Evolutionary conservation across 192 early-diverging fungal species (phyloP), one percentile per base, ranked within the genome.

Genomic region (Phlyctochytrium bullatum): DNA sequence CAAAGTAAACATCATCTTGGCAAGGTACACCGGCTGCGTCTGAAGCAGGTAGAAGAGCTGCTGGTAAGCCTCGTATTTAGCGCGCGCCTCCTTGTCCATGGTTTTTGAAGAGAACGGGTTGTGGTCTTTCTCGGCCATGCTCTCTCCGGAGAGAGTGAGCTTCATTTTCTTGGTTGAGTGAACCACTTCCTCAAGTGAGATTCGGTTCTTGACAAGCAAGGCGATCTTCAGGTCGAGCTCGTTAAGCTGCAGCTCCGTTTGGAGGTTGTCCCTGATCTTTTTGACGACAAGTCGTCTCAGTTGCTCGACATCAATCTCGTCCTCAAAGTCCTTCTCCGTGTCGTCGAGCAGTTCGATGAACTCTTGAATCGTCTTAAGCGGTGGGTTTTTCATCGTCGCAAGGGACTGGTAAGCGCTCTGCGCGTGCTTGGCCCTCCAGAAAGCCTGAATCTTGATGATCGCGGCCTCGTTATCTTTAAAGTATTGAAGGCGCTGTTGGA

Each of bases 211-310:
- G 47, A 99, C 88, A 20, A 99, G 83, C 29, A 98, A 81, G 3
- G 95, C 92, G 72, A 99, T 98, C 74, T 99, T 97, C 64, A 95
- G 86, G 66, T 99, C 98, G 0, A 98, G 80, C 36, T 94, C 90
- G 69, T 87, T 93, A 10, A 98, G 72, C 28, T 93, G 85, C 2
- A 76, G 68, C 54, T 94, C 91, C 3, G 87, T 80, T 34, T 88
- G 83, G 51, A 89, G 85, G 78, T 97, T 97, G 66, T 97, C 93
- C 32, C 92, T 82, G 63, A 99, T 99, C 34, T 84, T 81, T 53
- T 90, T 82, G 67, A 98, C 89, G 3, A 95, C 95, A 28, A 84
- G 71, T 69, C 95, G 92, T 34, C 94, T 83, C 29, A 98, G 75
- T 2, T 88, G 81, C 75, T 99, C 96, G 28, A 93, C 71, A 53